Evolutionary conservation across 768 basidiomycete genomes (phyloP), one percentile per base, ranked within the genome.

Genomic region (Termitomyces sp.): DNA sequence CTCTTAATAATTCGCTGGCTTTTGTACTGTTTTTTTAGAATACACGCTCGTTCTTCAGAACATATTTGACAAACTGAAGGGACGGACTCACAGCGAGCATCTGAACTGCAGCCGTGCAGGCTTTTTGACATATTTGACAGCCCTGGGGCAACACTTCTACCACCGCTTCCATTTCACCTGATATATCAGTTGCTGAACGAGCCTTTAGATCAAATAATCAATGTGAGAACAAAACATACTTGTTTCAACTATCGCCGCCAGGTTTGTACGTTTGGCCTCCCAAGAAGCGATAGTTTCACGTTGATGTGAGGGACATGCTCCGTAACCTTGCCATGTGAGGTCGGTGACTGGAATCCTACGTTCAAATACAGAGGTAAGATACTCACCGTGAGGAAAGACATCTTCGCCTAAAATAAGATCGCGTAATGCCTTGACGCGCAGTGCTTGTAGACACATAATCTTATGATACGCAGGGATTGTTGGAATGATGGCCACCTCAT

Each of bases 311-410:
- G 70, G 42, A 66, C 88, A 90, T 57, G 70, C 69, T 3, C 88
- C 85, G 56, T 89, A 89, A 21, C 77, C 79, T 80, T 57, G 34
- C 5, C n/a, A 12, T 34, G 10, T n/a, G 23, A 34, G 30, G 9
- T 35, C 32, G 44, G 23, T 59, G 32, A 45, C 48, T 53, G 21
- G 42, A 21, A 47, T 63, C 37, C 16, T 46, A 23, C 27, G 49
- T 47, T 27, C 40, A 3, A 45, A 53, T 30, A 14, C 21, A 35
- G 10, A n/a, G 34, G 10, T 30, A 52, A 50, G 9, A 16, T 40
- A 62, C 67, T 57, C 53, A 76, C 86, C 85, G 67, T 86, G 83
- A 19, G 88, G 88, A 63, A 89, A 90, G 44, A 89, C 74, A 34
- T 84, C 80, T 63, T 88, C 85, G 21, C 71, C 74, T 39, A 82